Evolutionary conservation across 2,329 filamentous ascomycete species (phyloP).

Genomic region (Chaetomiaceae sp.): DNA sequence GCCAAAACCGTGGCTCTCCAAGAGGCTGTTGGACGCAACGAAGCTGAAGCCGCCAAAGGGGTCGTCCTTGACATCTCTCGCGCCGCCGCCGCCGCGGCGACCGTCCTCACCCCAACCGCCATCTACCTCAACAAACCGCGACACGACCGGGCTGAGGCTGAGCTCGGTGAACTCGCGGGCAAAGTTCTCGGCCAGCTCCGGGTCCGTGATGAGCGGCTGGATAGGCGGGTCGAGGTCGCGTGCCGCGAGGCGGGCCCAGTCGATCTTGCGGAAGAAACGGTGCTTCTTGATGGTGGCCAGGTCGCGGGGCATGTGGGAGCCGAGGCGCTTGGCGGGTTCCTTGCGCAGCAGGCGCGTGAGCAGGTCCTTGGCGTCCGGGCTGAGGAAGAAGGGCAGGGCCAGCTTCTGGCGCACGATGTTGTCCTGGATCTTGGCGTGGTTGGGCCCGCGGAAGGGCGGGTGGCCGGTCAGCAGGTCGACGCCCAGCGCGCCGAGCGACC

Average conservation of each 20-base stretch:
- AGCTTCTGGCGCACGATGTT: conserved; percentile 94
- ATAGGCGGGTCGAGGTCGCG: conserved; percentile 85
- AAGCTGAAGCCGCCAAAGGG: conserved; percentile 61
- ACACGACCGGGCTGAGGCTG: conserved; percentile 66
- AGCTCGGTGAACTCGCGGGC: conserved; percentile 84
- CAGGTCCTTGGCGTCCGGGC: conserved; percentile 87
- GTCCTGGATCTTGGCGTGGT: conserved; percentile 90
- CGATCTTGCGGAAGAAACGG: conserved; percentile 93
- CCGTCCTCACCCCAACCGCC: background rate
- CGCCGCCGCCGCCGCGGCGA: conserved; percentile 1
- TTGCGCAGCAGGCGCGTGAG: conserved; percentile 86
- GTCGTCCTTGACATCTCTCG: conserved; percentile 41
- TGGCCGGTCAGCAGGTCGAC: conserved; percentile 89
- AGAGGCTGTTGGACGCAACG: conserved; percentile 51
- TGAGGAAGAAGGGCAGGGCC: conserved; percentile 80
- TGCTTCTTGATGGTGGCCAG: conserved; percentile 81
- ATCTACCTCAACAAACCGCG: conserved; percentile 30
- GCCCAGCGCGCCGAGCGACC: conserved; percentile 89
- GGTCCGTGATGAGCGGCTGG: conserved; percentile 87
- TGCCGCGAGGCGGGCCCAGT: conserved; percentile 82
- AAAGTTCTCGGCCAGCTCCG: conserved; percentile 95
- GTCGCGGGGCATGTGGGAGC: conserved; percentile 83
- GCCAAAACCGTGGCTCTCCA: conserved; percentile 43
- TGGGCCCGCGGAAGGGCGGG: conserved; percentile 84
- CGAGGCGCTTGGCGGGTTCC: conserved; percentile 84